phyloP scores from a whole-genome alignment of 2,329 filamentous ascomycete species.

The Arthrinium phaeospermum region DNA sequence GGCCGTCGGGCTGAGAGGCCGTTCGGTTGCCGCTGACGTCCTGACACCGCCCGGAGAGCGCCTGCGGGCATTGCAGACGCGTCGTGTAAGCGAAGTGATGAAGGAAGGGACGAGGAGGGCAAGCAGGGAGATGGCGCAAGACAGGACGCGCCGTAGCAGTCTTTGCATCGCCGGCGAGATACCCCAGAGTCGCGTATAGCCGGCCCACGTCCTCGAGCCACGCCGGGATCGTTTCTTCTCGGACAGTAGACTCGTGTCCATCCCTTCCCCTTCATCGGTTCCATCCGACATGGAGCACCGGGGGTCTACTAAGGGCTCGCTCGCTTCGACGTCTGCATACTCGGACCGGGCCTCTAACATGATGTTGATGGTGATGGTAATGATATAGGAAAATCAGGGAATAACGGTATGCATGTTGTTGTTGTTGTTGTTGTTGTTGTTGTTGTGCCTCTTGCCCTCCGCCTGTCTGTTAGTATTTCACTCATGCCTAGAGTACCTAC shows the following conservation, averaged over 20 bases:
- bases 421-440: too few relatives aligned
- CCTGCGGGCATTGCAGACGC: not conserved
- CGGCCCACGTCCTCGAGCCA: not conserved
- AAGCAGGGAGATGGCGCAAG: not conserved
- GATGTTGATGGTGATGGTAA: not conserved
- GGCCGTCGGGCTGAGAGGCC: conserved; percentile 52
- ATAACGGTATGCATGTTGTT: not conserved
- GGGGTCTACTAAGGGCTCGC: not conserved
- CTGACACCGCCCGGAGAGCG: not conserved
- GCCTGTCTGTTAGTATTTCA: not conserved
- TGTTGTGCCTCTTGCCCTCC: not conserved
- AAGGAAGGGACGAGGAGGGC: not conserved
- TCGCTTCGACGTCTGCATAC: not conserved
- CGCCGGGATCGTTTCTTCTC: not conserved
- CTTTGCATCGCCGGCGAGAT: not conserved
- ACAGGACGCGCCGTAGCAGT: not conserved
- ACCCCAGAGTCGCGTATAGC: not conserved
- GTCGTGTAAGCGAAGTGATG: not conserved
- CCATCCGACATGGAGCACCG: not conserved
- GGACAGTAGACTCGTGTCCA: not conserved
- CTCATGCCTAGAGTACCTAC: not conserved
- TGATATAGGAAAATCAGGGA: not conserved
- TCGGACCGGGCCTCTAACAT: not conserved
- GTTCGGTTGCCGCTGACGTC: not conserved
- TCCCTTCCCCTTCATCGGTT: not conserved